These are phyloP conservation scores for Canna indica DNA, from an alignment of 176 grass and related monocot genomes.

Conservation along the genomic window DNA sequence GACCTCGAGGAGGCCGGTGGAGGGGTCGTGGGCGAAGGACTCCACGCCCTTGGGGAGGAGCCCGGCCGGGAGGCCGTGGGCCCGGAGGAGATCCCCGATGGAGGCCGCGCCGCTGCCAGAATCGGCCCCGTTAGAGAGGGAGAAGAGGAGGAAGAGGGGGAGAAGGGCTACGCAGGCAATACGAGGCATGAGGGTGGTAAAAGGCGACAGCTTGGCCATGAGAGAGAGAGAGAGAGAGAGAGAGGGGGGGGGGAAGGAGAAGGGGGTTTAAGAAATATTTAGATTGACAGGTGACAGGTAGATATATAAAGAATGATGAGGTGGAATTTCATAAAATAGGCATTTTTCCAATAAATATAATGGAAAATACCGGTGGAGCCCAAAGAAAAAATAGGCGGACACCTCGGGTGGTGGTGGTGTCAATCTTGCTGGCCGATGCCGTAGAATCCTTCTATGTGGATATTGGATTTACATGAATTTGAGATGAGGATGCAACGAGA, in stretches of 20 bases:
- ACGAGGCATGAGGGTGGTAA: not conserved
- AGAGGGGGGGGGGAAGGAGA: not conserved
- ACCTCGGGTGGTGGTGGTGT: too few relatives aligned
- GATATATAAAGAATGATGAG: not conserved
- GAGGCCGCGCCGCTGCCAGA: constrained; percentile 19
- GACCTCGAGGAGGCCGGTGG: constrained; percentile 49
- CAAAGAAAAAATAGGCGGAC: too few relatives aligned
- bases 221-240: not conserved
- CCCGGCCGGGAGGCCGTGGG: constrained; percentile 60
- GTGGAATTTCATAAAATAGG: not conserved
- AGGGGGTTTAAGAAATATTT: constrained; percentile 10
- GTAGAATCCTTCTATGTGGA: too few relatives aligned
- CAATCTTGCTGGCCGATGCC: too few relatives aligned
- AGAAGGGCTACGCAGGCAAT: not conserved
- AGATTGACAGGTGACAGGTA: not conserved
- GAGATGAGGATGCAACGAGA: too few relatives aligned
- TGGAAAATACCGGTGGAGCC: too few relatives aligned
- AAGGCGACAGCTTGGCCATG: constrained; percentile 41
- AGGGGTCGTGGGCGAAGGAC: constrained; percentile 42
- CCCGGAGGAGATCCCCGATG: constrained; percentile 59
- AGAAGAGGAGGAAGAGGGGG: constrained; percentile 5
- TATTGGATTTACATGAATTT: too few relatives aligned
- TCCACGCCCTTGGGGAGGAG: constrained; percentile 54
- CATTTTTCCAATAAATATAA: too few relatives aligned
- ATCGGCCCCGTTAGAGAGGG: too few relatives aligned